Percentiles rank a stretch among this genome's conserved stretches.
phyloP scores from a whole-genome alignment of 208 protist genomes.

The Trichomonas tenax region DNA sequence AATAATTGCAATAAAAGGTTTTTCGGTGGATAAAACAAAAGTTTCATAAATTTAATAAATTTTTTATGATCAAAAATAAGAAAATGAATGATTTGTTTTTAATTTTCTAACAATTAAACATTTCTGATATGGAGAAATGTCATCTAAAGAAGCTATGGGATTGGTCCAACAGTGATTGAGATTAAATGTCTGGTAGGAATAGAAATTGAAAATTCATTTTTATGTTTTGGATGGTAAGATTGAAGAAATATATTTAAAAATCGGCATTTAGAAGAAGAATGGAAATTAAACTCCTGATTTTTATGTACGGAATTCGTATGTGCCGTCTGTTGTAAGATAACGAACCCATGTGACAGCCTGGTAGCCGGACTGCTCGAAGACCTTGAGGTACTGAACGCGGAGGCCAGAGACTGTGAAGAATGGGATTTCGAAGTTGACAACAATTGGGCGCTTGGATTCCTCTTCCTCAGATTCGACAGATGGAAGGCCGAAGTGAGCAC shows the following conservation, averaged over 20 bases:
- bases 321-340: slow-evolving; percentile 83
- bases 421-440: slow-evolving; percentile 90
- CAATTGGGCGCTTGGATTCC: slow-evolving; percentile 66
- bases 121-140: too few relatives aligned
- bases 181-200: too few relatives aligned
- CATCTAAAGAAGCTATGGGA: too few relatives aligned
- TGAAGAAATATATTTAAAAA: neutral
- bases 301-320: slow-evolving; percentile 65
- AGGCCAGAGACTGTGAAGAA: slow-evolving; percentile 90
- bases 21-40: too few relatives aligned
- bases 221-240: too few relatives aligned
- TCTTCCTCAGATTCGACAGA: slow-evolving; percentile 62
- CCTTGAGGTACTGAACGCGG: slow-evolving; percentile 89
- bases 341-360: slow-evolving; percentile 84
- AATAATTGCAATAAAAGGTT: too few relatives aligned
- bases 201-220: too few relatives aligned
- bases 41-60: too few relatives aligned
- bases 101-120: too few relatives aligned
- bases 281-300: neutral
- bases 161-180: too few relatives aligned
- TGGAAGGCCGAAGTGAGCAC: slow-evolving; percentile 79
- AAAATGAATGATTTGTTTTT: too few relatives aligned
- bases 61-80: too few relatives aligned
- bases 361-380: slow-evolving; percentile 74
- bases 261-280: neutral